Base-by-base conservation (phyloP, 1,139 yeast genomes). In the Yamadazyma jaroonii region DNA sequence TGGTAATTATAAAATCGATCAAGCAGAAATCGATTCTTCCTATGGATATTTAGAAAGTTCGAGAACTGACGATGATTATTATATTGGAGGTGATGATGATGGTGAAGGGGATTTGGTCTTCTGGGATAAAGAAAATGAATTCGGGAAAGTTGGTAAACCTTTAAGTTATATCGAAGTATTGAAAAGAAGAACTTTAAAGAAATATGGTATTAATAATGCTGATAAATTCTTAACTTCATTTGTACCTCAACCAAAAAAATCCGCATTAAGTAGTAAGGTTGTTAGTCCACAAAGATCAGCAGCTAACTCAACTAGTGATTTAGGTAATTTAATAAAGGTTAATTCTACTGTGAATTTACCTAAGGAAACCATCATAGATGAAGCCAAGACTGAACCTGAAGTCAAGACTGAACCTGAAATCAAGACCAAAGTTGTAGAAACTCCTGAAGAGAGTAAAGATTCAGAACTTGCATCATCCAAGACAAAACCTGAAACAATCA, bases 1-100 rank as follows among this genome's bases (percentile, higher is more conserved):
- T 29, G 82, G 79, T 7, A 74, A 73, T 46, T 77, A 61, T 48
- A 64, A 62, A 43, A 72, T 77, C 35, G 83, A 79, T 51, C 72
- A 72, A 36, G 54, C 63, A 29, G 66, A 62, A 41, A 45, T 53
- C n/a, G 54, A 57, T 37, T 60, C 61, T 25, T 53, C 57, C 17
- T 57, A 52, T 40, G 68, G 67, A 5, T 62, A 42, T 39, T 57
- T 62, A 34, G 64, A 62, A 23, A 44, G 49, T 22, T 52, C 60
- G n/a, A 53, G 73, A 54, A 53, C 65, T 43, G 77, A 74, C 40
- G 49, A 46, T 35, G 79, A 75, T 45, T 64, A 61, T 56, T 64
- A 60, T 56, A 63, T 69, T 53, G 74, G 72, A 9, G 79, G 74
- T 42, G 77, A 69, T 45, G 77, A 73, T 42, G 77, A 64, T 49